Evolutionary conservation across 2,329 filamentous ascomycete genomes (phyloP).

Genomic region (Alternaria conjuncta): DNA sequence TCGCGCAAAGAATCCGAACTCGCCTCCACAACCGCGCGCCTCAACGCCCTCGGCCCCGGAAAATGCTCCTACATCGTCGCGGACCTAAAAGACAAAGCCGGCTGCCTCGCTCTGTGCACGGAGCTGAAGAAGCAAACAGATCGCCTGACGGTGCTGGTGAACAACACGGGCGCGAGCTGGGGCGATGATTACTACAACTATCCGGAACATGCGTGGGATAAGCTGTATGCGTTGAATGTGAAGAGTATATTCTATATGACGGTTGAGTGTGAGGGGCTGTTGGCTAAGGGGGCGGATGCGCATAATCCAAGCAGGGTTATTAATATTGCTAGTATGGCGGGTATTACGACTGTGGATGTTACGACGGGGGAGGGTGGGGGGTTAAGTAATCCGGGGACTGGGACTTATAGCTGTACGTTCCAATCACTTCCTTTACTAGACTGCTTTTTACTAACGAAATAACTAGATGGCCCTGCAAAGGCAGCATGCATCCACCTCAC

Average conservation of each 20-base stretch:
- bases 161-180: conserved; percentile 62
- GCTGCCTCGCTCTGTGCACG: conserved; percentile 56
- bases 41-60: conserved; percentile 60
- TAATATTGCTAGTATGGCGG: conserved; percentile 60
- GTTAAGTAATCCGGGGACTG: conserved; percentile 58
- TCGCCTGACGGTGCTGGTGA: conserved; percentile 57
- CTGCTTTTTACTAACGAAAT: not conserved
- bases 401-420: conserved; percentile 56
- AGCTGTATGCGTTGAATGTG: conserved; percentile 62
- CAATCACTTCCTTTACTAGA: too few species aligned
- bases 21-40: conserved; percentile 53
- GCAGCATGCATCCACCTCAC: conserved; percentile 61
- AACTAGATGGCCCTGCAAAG: conserved; percentile 57
- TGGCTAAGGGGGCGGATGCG: conserved; percentile 54
- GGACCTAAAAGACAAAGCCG: conserved; percentile 60
- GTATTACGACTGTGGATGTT: conserved; percentile 54
- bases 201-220: conserved; percentile 64
- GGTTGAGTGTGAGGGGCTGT: conserved; percentile 54
- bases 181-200: conserved; percentile 65
- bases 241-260: conserved; percentile 60
- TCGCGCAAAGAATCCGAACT: conserved; percentile 60
- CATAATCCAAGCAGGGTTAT: conserved; percentile 57
- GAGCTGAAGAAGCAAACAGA: conserved; percentile 55
- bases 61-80: conserved; percentile 59
- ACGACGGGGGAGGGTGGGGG: conserved; percentile 57